Conservation (phyloP, 805 yeast genomes). For the Lipomyces lipofer region DNA sequence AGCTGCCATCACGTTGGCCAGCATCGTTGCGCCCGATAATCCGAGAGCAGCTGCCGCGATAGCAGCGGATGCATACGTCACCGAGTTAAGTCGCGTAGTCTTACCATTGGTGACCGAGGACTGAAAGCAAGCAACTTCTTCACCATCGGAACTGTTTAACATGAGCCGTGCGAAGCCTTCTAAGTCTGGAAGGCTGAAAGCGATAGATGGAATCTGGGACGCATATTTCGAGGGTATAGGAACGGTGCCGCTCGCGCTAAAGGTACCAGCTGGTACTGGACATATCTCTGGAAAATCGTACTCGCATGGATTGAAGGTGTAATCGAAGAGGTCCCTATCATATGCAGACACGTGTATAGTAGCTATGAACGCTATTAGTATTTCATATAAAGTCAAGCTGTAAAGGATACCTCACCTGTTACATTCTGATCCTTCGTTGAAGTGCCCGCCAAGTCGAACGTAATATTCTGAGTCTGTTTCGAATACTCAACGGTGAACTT, state of each 20-base stretch:
- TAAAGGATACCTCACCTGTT: slow-evolving; percentile 13
- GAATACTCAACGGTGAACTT: slow-evolving; percentile 19
- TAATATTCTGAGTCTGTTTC: slow-evolving; percentile 18
- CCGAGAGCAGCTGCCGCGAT: slow-evolving; percentile 38
- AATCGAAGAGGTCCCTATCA: slow-evolving; percentile 34
- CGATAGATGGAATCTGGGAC: slow-evolving; percentile 35
- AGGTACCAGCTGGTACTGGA: slow-evolving; percentile 36
- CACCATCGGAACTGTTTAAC: slow-evolving; percentile 30
- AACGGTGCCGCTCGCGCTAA: slow-evolving; percentile 35
- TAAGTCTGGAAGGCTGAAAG: slow-evolving; percentile 40
- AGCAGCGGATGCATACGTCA: slow-evolving; percentile 36
- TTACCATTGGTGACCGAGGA: slow-evolving; percentile 40
- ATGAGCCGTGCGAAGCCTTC: slow-evolving; percentile 37
- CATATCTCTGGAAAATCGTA: slow-evolving; percentile 37
- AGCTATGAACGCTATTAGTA: slow-evolving; percentile 6
- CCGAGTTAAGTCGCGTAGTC: slow-evolving; percentile 34
- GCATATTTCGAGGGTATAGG: slow-evolving; percentile 37
- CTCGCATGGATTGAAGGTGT: slow-evolving; percentile 38
- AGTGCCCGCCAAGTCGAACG: slow-evolving; percentile 28
- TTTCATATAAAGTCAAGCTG: too few species aligned
- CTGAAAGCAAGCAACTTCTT: slow-evolving; percentile 34
- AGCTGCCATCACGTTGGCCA: slow-evolving; percentile 25
- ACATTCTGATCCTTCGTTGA: slow-evolving; percentile 20
- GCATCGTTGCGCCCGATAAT: slow-evolving; percentile 26
- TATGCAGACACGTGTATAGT: slow-evolving; percentile 35